Conservation (phyloP, 768 basidiomycete genomes). For the Naganishia onofrii region DNA sequence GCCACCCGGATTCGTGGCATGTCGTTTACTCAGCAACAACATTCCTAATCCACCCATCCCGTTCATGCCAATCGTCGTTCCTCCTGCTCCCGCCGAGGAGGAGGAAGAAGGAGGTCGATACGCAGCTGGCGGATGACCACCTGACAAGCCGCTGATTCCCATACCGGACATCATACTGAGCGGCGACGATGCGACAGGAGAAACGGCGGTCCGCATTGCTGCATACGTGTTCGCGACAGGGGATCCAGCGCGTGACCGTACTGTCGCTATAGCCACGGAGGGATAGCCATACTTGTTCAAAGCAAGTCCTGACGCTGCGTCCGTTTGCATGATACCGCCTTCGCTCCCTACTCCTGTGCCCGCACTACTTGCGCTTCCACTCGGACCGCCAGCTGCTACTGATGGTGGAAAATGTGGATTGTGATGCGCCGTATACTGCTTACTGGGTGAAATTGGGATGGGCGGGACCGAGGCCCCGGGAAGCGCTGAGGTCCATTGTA, state of each 20-base stretch:
- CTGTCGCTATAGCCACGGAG: neutral
- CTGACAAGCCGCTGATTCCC: neutral
- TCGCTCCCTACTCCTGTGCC: neutral
- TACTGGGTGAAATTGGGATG: conserved; percentile 1
- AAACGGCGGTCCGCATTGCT: conserved; percentile 29
- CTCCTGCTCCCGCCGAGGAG: neutral
- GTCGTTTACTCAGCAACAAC: conserved; percentile 67
- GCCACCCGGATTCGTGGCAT: conserved; percentile 21
- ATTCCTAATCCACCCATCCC: conserved; percentile 70
- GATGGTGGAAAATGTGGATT: conserved; percentile 9
- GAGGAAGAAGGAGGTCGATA: conserved; percentile 25
- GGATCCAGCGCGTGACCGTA: conserved; percentile 27
- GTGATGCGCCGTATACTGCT: neutral
- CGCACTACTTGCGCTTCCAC: neutral
- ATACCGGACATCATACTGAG: conserved; percentile 27
- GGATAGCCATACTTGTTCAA: conserved; percentile 22
- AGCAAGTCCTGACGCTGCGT: neutral
- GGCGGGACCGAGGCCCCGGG: conserved; percentile 12
- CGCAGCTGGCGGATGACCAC: neutral
- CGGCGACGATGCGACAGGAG: conserved; percentile 31
- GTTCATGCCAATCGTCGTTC: conserved; percentile 48
- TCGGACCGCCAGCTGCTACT: neutral
- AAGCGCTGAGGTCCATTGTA: conserved; percentile 14
- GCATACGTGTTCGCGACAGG: conserved; percentile 24
- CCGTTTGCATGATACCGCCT: neutral